Base-by-base conservation (phyloP, 306 rosid species). In the Pyrus communis region DNA sequence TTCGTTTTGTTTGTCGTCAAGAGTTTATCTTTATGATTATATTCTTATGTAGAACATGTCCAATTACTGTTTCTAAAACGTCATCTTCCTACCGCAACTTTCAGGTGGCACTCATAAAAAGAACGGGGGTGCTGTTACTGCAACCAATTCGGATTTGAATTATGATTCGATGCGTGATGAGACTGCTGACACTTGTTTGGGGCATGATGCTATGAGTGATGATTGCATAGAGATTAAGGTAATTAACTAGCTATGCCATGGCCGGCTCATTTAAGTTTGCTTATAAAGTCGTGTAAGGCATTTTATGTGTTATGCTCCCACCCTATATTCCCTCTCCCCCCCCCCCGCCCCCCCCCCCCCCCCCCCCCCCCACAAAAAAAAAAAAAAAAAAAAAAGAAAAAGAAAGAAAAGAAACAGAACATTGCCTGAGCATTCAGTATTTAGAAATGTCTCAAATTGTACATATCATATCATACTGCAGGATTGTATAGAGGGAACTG, bases 151-250 rank as follows among this genome's bases (percentile, higher is more conserved):
- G 81, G 80, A 83, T 74, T 59, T 85, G 40, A 84, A 77, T 22
- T 82, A 81, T 81, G 85, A 75, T 54, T 70, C 76, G 30, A 77
- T 86, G 82, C 85, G 79, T 55, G 78, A 85, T 57, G 90, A 81
- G 83, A 74, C 80, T 71, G 81, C 90, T 75, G 85, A 79, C 82
- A 78, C 81, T 83, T 83, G 86, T 88, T 76, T 85, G 85, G 89
- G 64, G 70, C 87, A 77, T 88, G 90, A 86, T 82, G 88, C 78
- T 75, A 81, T 67, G 78, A 77, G 77, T 52, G 84, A 82, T 59
- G 86, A 84, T 82, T 81, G 84, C n/a, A 49, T 86, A 75, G 90
- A 86, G 81, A 75, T 66, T 80, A 77, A 83, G 98, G 98, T 95
- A 82, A 79, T 74, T 82, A 62, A 23, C 55, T 80, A 49, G 55